A percentile compares a stretch with the other conserved stretches of the same genome.
Evolutionary conservation across 768 basidiomycete species (phyloP).

Genomic region (Rhizopogon vulgaris): DNA sequence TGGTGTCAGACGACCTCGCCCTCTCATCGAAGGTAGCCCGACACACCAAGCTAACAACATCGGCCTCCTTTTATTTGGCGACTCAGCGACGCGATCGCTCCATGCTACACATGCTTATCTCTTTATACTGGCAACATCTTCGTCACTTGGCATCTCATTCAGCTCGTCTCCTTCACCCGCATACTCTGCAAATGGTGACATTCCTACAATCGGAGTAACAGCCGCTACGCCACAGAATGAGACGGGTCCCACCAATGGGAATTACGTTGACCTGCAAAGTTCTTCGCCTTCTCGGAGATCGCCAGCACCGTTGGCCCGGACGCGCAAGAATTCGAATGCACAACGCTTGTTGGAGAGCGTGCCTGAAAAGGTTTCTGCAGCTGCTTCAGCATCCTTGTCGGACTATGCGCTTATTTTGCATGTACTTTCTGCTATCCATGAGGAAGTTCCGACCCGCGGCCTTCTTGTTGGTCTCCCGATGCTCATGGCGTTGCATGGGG

Average conservation of each 20-base stretch:
- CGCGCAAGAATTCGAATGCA: constrained; percentile 52
- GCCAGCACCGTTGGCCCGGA: constrained; percentile 41
- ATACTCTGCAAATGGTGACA: constrained; percentile 27
- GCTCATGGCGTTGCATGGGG: constrained; percentile 67
- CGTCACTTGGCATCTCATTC: constrained; percentile 47
- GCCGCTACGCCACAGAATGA: constrained; percentile 26
- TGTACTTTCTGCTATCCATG: constrained; percentile 61
- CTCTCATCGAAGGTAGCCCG: constrained; percentile 41
- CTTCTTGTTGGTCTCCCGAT: constrained; percentile 79
- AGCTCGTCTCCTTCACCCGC: constrained; percentile 36
- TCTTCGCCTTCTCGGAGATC: constrained; percentile 40
- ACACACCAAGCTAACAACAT: constrained; percentile 40
- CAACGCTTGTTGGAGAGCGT: constrained; percentile 46
- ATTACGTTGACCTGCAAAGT: constrained; percentile 17
- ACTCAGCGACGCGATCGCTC: constrained; percentile 63
- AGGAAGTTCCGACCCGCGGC: constrained; percentile 68
- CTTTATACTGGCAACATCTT: constrained; percentile 72
- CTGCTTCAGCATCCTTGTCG: constrained; percentile 53
- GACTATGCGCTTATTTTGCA: constrained; percentile 72
- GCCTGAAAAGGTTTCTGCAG: constrained; percentile 35
- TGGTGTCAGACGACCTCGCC: constrained; percentile 39
- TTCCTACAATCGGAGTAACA: constrained; percentile 23
- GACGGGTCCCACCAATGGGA: constrained; percentile 15
- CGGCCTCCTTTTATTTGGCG: constrained; percentile 48
- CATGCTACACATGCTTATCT: constrained; percentile 77